Evolutionary conservation across 208 protist genomes (phyloP).

Genomic region (Acanthamoeba lenticulata): DNA sequence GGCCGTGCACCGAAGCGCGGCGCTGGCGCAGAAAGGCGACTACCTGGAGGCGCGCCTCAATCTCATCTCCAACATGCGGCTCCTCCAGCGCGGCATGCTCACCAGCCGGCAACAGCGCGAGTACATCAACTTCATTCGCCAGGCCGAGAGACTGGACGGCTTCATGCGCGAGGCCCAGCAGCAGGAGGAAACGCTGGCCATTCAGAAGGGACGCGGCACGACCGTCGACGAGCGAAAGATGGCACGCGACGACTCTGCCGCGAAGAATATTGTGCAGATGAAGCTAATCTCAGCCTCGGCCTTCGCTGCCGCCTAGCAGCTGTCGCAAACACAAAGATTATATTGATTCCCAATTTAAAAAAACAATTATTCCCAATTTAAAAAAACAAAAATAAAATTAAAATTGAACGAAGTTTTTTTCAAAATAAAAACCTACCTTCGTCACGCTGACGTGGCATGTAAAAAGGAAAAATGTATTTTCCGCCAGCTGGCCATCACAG

Average conservation of each 20-base stretch:
- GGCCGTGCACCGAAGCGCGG: constrained; percentile 55
- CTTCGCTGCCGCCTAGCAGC: background rate
- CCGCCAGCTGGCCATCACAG: background rate
- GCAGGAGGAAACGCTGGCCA: constrained; percentile 15
- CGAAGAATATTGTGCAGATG: constrained; percentile 55
- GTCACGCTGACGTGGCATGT: too few species aligned
- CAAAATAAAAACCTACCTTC: too few species aligned
- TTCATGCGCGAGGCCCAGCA: constrained; percentile 40
- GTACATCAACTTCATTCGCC: constrained; percentile 47
- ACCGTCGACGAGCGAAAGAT: background rate
- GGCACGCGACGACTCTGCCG: background rate
- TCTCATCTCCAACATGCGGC: constrained; percentile 45
- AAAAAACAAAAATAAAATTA: too few species aligned
- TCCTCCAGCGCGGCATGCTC: constrained; percentile 67
- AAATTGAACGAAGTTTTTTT: too few species aligned
- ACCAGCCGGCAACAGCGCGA: background rate
- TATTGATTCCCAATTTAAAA: too few species aligned
- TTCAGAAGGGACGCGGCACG: background rate
- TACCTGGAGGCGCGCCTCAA: constrained; percentile 63
- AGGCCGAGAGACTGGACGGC: constrained; percentile 41
- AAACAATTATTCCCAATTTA: too few species aligned
- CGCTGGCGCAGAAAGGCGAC: constrained; percentile 49
- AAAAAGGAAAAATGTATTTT: background rate
- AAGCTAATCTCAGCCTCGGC: background rate
- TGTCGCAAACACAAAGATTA: too few species aligned